A percentile compares a stretch with the other conserved stretches of the same genome.
These are phyloP conservation scores for Bonia amplexicaulis DNA, from an alignment of 176 grass and related monocot species.

Conservation along the genomic window DNA sequence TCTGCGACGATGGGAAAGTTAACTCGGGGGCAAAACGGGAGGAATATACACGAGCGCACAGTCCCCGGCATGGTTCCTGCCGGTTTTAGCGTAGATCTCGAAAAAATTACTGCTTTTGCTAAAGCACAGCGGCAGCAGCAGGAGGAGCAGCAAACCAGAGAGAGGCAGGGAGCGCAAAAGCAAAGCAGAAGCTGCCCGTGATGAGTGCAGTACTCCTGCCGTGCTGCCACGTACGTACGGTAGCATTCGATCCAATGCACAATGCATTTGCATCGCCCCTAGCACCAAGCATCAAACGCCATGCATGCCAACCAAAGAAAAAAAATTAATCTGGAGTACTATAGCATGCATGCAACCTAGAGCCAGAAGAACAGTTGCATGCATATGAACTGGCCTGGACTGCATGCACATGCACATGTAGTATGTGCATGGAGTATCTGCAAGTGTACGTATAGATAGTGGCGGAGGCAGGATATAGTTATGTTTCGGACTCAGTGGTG, in stretches of 20 bases:
- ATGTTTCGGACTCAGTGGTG: too few relatives aligned
- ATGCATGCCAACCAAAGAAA: background rate
- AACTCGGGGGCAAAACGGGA: constrained; percentile 42
- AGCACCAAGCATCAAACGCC: background rate
- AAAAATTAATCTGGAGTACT: background rate
- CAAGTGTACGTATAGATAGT: background rate
- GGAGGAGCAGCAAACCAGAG: constrained; percentile 1
- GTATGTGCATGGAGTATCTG: background rate
- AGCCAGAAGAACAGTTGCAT: background rate
- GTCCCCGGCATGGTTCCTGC: constrained; percentile 41
- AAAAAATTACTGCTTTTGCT: constrained; percentile 70
- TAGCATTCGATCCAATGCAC: constrained; percentile 5
- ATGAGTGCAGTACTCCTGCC: constrained; percentile 26
- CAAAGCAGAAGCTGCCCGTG: constrained; percentile 51
- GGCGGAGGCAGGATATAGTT: too few relatives aligned
- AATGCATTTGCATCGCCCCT: background rate
- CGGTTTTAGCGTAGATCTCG: constrained; percentile 80
- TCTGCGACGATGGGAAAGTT: constrained; percentile 73
- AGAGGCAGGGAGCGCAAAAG: background rate
- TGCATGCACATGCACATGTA: background rate
- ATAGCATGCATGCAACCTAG: background rate
- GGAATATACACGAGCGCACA: constrained; percentile 40
- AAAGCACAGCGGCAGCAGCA: constrained; percentile 24
- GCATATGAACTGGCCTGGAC: background rate
- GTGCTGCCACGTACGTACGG: background rate